phyloP scores from a whole-genome alignment of 1,284 basidiomycete genomes.

The Moesziomyces globuligerus region DNA sequence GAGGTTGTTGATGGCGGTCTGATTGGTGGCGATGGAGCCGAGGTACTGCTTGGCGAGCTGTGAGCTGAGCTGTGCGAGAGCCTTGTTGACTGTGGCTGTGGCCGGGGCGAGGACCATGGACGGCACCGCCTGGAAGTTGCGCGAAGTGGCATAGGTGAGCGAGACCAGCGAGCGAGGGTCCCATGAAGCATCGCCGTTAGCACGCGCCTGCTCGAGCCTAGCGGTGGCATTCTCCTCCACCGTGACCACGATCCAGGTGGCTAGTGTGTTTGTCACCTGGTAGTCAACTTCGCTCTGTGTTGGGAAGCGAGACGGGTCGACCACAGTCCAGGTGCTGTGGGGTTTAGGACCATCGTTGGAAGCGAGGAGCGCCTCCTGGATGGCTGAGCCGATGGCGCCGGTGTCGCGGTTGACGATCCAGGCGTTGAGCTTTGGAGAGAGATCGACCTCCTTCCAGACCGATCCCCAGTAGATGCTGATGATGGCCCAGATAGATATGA shows the following conservation, averaged over 20 bases:
- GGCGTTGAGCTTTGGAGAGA: slow-evolving; percentile 45
- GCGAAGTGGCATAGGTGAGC: slow-evolving; percentile 49
- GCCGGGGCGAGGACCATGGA: slow-evolving; percentile 44
- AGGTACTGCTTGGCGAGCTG: slow-evolving; percentile 49
- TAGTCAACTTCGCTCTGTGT: slow-evolving; percentile 35
- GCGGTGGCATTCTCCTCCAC: slow-evolving; percentile 50
- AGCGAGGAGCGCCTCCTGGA: slow-evolving; percentile 43
- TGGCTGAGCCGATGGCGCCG: slow-evolving; percentile 47
- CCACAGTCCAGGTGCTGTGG: slow-evolving; percentile 53
- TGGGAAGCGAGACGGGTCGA: slow-evolving; percentile 39
- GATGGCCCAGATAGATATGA: slow-evolving; percentile 45
- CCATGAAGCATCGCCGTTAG: slow-evolving; percentile 53
- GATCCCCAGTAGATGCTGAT: slow-evolving; percentile 63
- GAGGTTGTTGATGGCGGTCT: slow-evolving; percentile 36
- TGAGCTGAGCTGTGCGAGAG: slow-evolving; percentile 17
- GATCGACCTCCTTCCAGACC: slow-evolving; percentile 47
- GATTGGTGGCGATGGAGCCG: slow-evolving; percentile 22
- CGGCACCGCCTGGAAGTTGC: slow-evolving; percentile 50
- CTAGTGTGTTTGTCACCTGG: slow-evolving; percentile 44
- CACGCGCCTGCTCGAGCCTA: slow-evolving; percentile 45
- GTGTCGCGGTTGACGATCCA: slow-evolving; percentile 61
- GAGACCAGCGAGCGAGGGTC: slow-evolving; percentile 47
- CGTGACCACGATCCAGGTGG: slow-evolving; percentile 46
- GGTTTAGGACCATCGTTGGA: slow-evolving; percentile 46
- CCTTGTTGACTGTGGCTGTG: slow-evolving; percentile 19